Conservation (phyloP, 73 alveolate species). For the Paramecium caudatum region DNA sequence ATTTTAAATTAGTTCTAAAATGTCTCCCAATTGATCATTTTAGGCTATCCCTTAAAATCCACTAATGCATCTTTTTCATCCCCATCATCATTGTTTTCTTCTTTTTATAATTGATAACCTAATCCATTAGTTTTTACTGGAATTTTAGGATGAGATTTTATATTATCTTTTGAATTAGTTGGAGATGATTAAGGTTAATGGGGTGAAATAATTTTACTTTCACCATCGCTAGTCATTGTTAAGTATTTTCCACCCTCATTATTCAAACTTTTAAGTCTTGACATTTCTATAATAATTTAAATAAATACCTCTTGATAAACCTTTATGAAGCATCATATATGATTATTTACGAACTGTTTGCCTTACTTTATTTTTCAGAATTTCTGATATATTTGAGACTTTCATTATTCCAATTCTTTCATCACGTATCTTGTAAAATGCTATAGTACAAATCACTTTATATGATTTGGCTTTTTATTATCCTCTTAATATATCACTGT, state of each 20-base stretch:
- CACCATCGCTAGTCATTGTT: constrained; percentile 58
- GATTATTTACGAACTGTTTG: constrained; percentile 29
- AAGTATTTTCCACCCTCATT: constrained; percentile 14
- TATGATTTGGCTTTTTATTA: constrained; percentile 7
- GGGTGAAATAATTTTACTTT: constrained; percentile 17
- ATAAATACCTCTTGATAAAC: neutral
- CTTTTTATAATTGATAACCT: constrained; percentile 40
- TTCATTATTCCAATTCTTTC: constrained; percentile 24
- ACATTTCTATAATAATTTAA: neutral
- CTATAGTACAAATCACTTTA: constrained; percentile 26
- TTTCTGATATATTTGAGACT: constrained; percentile 31
- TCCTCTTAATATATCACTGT: constrained; percentile 1
- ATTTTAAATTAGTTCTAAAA: constrained; percentile 40
- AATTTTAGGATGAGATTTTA: no score
- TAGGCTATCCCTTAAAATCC: constrained; percentile 10
- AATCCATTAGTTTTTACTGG: constrained; percentile 34
- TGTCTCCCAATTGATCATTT: constrained; percentile 51
- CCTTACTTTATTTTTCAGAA: neutral
- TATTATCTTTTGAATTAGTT: neutral
- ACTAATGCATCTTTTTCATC: constrained; percentile 41
- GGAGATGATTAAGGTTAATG: neutral
- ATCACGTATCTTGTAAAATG: neutral
- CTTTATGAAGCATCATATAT: constrained; percentile 12
- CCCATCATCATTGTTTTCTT: neutral
- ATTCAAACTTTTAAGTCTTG: neutral